phyloP scores from a whole-genome alignment of 192 early-diverging fungal species.

The Entophlyctis helioformis region DNA sequence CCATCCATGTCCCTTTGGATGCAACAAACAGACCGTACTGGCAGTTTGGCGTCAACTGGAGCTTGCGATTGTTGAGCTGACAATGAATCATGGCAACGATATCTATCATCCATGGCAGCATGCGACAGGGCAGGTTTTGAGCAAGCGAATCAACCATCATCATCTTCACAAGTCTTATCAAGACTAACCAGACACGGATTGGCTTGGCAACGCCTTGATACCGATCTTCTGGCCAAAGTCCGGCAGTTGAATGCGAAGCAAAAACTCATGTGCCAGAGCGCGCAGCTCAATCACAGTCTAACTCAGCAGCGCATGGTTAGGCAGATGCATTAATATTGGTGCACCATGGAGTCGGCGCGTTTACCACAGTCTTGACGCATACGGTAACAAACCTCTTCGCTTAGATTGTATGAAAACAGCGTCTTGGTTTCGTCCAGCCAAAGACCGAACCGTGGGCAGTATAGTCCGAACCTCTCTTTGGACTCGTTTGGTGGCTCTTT shows the following conservation, averaged over 20 bases:
- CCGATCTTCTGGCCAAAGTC: conserved; percentile 22
- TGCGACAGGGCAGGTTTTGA: not conserved
- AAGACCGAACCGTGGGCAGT: conserved; percentile 14
- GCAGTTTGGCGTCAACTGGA: conserved; percentile 4
- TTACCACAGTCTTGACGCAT: not conserved
- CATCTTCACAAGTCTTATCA: not conserved
- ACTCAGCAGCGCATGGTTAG: not conserved
- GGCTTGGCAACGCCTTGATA: conserved; percentile 11
- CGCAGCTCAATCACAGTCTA: conserved; percentile 18
- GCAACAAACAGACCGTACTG: conserved; percentile 13
- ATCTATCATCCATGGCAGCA: conserved; percentile 9
- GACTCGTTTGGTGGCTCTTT: not conserved
- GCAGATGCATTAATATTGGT: not conserved
- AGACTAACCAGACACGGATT: not conserved
- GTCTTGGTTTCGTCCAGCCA: conserved; percentile 15
- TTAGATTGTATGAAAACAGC: conserved; percentile 15
- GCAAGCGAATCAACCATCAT: not conserved
- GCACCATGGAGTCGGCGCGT: not conserved
- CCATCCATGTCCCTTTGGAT: conserved; percentile 11
- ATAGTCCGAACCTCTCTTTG: conserved; percentile 7
- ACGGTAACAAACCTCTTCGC: conserved; percentile 5
- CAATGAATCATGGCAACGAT: conserved; percentile 21
- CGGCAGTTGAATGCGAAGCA: conserved; percentile 13
- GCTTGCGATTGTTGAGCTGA: conserved; percentile 14
- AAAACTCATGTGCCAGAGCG: conserved; percentile 12